A percentile compares a stretch with the other conserved stretches of the same genome.
Evolutionary conservation across 1,139 yeast species (phyloP).

Genomic region (Candida buenavistaensis): DNA sequence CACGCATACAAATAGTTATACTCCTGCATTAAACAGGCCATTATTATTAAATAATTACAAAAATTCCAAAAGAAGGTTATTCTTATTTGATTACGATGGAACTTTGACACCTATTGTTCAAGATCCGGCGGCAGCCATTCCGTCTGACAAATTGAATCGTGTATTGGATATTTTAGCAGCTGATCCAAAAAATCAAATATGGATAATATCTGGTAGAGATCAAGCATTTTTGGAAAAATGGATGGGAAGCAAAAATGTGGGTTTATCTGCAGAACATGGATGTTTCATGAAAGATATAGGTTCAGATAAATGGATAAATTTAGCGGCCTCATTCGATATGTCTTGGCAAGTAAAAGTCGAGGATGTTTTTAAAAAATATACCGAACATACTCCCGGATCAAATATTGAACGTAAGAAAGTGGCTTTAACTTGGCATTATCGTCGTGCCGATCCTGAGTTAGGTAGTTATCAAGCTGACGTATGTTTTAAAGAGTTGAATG

Average conservation of each 20-base stretch:
- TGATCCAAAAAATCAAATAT: constrained; percentile 83
- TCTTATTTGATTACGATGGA: constrained; percentile 95
- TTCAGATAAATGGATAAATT: constrained; percentile 69
- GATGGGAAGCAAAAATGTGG: constrained; percentile 74
- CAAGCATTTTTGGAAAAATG: constrained; percentile 86
- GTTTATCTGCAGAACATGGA: constrained; percentile 96
- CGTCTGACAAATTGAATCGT: constrained; percentile 68
- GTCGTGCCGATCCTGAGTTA: constrained; percentile 90
- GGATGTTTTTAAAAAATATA: constrained; percentile 68
- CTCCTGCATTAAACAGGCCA: constrained; percentile 86
- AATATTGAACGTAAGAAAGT: constrained; percentile 85
- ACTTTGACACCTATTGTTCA: constrained; percentile 93
- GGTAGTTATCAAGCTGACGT: constrained; percentile 84
- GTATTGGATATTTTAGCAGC: constrained; percentile 60
- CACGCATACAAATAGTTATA: constrained; percentile 53
- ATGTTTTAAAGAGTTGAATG: constrained; percentile 63
- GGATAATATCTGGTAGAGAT: constrained; percentile 97
- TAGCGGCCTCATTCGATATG: constrained; percentile 85
- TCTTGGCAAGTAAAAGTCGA: constrained; percentile 87
- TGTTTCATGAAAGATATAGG: constrained; percentile 82
- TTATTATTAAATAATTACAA: constrained; percentile 59
- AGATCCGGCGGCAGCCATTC: constrained; percentile 98
- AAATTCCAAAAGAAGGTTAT: constrained; percentile 65
- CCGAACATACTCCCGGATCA: constrained; percentile 90
- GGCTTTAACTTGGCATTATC: constrained; percentile 97